Conservation (phyloP, 495 filamentous ascomycete genomes). For the Penicillium egyptiacum region DNA sequence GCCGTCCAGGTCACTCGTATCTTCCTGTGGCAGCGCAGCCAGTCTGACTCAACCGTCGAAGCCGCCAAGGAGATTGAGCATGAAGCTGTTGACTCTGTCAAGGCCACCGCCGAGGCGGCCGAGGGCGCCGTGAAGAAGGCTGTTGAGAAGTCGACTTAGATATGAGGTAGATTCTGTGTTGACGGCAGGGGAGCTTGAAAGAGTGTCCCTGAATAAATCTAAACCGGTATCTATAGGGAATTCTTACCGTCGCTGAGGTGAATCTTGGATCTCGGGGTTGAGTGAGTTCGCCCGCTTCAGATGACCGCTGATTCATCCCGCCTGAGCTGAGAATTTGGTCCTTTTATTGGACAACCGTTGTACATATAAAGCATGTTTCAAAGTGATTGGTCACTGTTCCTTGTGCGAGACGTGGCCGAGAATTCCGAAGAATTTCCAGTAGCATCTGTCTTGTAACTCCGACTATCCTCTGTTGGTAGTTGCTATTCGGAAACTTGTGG, state of each 20-base stretch:
- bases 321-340: background rate
- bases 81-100: constrained; percentile 44
- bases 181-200: background rate
- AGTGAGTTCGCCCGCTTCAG: constrained; percentile 2
- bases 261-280: background rate
- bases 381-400: constrained; percentile 15
- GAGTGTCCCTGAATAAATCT: constrained; percentile 3
- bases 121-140: constrained; percentile 35
- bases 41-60: constrained; percentile 50
- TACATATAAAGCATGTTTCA: constrained; percentile 28
- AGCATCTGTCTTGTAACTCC: background rate
- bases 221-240: constrained; percentile 15
- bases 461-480: background rate
- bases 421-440: background rate
- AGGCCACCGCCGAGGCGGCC: constrained; percentile 30
- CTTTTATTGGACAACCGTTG: constrained; percentile 21
- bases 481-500: background rate
- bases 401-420: background rate
- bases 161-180: background rate
- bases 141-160: constrained; percentile 31
- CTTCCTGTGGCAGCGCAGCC: constrained; percentile 58
- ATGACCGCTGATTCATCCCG: background rate
- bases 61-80: constrained; percentile 51
- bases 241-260: background rate
- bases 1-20: constrained; percentile 79